Base-by-base conservation (phyloP, 257 asterid species). In the Ophiorrhiza pumila region DNA sequence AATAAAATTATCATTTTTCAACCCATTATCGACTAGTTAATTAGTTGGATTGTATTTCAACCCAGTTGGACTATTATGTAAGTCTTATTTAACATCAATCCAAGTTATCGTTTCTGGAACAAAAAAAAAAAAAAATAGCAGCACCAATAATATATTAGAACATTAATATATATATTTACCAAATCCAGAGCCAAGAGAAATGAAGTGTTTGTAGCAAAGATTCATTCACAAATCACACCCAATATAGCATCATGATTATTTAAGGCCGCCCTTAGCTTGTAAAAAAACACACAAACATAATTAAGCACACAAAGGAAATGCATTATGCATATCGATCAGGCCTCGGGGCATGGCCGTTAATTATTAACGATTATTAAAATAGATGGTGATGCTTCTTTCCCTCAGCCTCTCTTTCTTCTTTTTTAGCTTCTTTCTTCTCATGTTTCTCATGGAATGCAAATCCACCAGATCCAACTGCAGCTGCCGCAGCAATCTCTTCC, bases 391-490 rank as follows among this genome's bases (percentile, higher is more conserved):
- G 65, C 14, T 68, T 80, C 57, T 66, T 74, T 32, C 92, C 94
- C 80, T 86, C 87, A 1, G 75, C 83, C 77, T 69, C 71, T 75
- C 83, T 86, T 64, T 82, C 86, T 31, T 84, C 88, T 47, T 89
- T 73, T 73, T 84, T 78, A 7, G 83, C 76, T 47, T 84, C 92
- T 37, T 92, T 87, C 84, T 91, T 88, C 70, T 85, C 87, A 57
- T 88, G 95, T 62, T 84, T 90, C 85, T 91, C 97, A 37, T 91
- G 96, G 87, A 88, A 80, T 0, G 80, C 86, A 64, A 79, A 89
- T 0, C 93, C 96, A 56, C 96, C 90, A 0, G 87, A 68, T 15
- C 95, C 97, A 0, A 88, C 85, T 0, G 88, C 90, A 1, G 45
- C 82, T 0, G 79, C 81, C 0, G 87, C 91, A 13, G 84, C 95